These are phyloP conservation scores for Gremmenia infestans DNA, from an alignment of 2,329 filamentous ascomycete species.

Conservation along the genomic window DNA sequence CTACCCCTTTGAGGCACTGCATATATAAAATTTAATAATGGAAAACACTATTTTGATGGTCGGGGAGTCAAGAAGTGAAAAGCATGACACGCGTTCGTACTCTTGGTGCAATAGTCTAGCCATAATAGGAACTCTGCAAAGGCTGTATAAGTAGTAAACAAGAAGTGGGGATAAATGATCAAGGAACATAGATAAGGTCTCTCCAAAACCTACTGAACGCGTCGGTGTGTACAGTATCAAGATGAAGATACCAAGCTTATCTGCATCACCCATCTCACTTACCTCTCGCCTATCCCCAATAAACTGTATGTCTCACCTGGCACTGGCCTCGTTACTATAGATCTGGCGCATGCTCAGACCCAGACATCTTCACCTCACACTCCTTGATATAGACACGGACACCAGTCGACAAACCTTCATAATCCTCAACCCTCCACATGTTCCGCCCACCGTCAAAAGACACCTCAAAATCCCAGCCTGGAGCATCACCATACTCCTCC, in stretches of 20 bases:
- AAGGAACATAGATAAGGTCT: too few relatives aligned
- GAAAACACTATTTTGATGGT: too few relatives aligned
- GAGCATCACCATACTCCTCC: not conserved
- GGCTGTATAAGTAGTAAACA: too few relatives aligned
- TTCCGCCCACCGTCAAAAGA: not conserved
- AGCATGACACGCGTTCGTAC: too few relatives aligned
- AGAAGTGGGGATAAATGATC: too few relatives aligned
- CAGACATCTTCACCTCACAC: not conserved
- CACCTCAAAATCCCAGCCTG: not conserved
- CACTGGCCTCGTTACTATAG: not conserved
- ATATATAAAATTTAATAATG: too few relatives aligned
- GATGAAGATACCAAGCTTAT: not conserved
- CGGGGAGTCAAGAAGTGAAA: too few relatives aligned
- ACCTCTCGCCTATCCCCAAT: not conserved
- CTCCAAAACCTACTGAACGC: not conserved
- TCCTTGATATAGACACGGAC: not conserved
- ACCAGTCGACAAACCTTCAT: not conserved
- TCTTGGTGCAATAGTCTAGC: too few relatives aligned
- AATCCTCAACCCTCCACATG: not conserved
- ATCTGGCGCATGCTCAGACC: not conserved
- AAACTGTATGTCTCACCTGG: not conserved
- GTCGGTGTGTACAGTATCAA: not conserved
- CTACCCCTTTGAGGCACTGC: too few relatives aligned
- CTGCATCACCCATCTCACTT: too few relatives aligned
- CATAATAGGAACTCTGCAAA: too few relatives aligned